phyloP scores from a whole-genome alignment of 805 yeast species.

The Pichia exigua region DNA sequence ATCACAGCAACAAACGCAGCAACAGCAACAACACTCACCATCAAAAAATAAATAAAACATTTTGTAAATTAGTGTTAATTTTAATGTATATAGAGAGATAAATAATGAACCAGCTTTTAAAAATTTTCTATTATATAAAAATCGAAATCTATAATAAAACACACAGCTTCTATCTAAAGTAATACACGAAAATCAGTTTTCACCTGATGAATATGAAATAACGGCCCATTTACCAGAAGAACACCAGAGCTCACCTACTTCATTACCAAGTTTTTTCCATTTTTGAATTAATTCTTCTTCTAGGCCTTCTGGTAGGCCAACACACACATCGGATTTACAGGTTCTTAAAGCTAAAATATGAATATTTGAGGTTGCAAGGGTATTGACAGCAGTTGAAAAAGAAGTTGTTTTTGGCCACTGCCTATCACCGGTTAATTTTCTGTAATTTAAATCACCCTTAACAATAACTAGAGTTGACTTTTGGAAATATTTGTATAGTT shows the following conservation, averaged over 20 bases:
- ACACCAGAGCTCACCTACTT: slow-evolving; percentile 71
- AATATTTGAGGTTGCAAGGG: slow-evolving; percentile 54
- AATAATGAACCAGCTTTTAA: neutral
- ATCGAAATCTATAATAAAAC: neutral
- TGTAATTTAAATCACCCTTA: slow-evolving; percentile 94
- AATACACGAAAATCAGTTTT: neutral
- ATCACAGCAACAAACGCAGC: neutral
- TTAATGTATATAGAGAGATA: neutral
- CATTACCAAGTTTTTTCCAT: slow-evolving; percentile 53
- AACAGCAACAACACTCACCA: neutral
- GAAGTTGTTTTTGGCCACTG: slow-evolving; percentile 80
- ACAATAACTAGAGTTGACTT: slow-evolving; percentile 68
- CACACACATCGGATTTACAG: slow-evolving; percentile 92
- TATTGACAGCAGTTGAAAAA: slow-evolving; percentile 62
- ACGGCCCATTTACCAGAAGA: slow-evolving; percentile 94
- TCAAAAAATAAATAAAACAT: neutral
- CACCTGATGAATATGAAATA: slow-evolving; percentile 48
- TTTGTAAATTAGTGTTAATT: neutral
- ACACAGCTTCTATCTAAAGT: neutral
- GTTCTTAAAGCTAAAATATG: slow-evolving; percentile 77
- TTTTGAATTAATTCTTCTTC: slow-evolving; percentile 56
- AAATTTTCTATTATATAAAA: neutral
- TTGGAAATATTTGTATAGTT: slow-evolving; percentile 51
- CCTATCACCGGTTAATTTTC: slow-evolving; percentile 89
- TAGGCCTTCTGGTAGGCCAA: slow-evolving; percentile 67